Evolutionary conservation across 2,329 filamentous ascomycete genomes (phyloP), one percentile per base, ranked within the genome.

Genomic region (Parastagonospora avenae): DNA sequence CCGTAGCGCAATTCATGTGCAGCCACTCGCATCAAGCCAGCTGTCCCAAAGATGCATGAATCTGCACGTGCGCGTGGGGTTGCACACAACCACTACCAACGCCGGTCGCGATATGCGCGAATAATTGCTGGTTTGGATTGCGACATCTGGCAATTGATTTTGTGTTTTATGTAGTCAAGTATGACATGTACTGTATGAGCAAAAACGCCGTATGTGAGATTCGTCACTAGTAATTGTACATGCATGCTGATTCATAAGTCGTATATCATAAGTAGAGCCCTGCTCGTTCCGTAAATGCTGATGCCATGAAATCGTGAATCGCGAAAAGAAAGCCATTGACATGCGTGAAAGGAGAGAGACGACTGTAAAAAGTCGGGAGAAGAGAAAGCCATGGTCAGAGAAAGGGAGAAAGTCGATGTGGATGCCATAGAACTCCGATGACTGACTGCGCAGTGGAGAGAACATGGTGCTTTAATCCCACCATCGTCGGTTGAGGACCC

Each of bases 401-500:
- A 10, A 12, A 8, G n/a, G 16, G 6, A 31, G 27, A 27, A 31
- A 41, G 11, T 24, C 19, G 19, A 24, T 24, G 19, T 24, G 5
- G 3, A 24, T 24, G 19, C 19, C 19, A 3, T 24, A 24, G 19
- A 3, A 24, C 19, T 24, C 19, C 19, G 19, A 24, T 24, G 5
- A 24, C 9, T 31, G 29, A 31, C 9, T 32, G n/a, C n/a, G 7
- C 30, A 11, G 30, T 32, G 30, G n/a, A 32, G n/a, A 10, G 19
- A 6, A 29, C 4, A 27, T 14, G n/a, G 28, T 30, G n/a, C 37
- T 15, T 60, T 33, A 75, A 45, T 75, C 69, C 71, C 71, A 74
- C 72, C 72, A 74, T 31, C 54, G 46, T 27, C 66, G 57, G 42
- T 60, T 57, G 2, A 68, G 37, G 7, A 73, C 56, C 38, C 72